phyloP scores from a whole-genome alignment of 129 eudicot species.

The Solidago caesia region DNA sequence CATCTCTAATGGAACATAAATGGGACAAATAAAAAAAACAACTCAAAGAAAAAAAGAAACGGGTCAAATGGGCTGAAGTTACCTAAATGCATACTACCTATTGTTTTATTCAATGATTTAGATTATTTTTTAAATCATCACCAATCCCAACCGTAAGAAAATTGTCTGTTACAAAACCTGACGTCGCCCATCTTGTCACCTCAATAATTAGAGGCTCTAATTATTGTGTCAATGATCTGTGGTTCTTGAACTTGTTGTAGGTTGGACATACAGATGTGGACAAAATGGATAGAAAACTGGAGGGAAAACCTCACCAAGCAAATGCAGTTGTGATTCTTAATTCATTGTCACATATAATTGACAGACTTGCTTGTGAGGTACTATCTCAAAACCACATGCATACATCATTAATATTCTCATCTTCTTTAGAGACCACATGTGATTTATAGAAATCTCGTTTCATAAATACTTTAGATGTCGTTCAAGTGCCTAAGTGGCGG shows the following conservation, averaged over 20 bases:
- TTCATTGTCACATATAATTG: constrained; percentile 45
- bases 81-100: no score
- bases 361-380: constrained; percentile 63
- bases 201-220: not conserved
- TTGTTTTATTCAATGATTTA: not conserved
- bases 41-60: no score
- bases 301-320: constrained; percentile 31
- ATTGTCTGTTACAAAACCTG: not conserved
- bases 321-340: constrained; percentile 36
- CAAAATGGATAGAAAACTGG: constrained; percentile 21
- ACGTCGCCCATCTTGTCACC: not conserved
- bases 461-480: constrained; percentile 44
- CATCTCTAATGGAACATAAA: no score
- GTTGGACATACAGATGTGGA: constrained; percentile 28
- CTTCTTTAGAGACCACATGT: not conserved
- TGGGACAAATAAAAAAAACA: no score
- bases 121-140: not conserved
- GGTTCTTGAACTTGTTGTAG: constrained; percentile 22
- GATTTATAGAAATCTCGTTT: not conserved
- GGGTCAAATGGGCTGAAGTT: no score
- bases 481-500: constrained; percentile 47
- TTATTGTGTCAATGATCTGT: constrained; percentile 15
- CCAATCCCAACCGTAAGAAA: not conserved
- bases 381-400: constrained; percentile 10
- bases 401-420: constrained; percentile 2